A percentile compares a stretch with the other conserved stretches of the same genome.
Conservation (phyloP, 2,329 filamentous ascomycete species). For the Fusarium sp. region DNA sequence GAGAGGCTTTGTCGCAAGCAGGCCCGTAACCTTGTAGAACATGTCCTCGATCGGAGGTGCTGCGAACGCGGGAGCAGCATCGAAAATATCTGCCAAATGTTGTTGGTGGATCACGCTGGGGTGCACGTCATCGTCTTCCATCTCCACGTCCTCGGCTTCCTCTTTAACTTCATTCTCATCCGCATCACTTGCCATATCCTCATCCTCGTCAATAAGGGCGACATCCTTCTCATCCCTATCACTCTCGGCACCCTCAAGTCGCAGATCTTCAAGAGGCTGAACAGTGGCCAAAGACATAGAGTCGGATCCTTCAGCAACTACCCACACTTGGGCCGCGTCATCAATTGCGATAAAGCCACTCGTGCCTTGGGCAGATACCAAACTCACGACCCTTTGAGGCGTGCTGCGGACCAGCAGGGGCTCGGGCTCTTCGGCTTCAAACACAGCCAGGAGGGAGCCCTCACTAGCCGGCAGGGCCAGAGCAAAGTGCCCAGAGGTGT, state of each 20-base stretch:
- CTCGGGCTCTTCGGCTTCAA: slow-evolving; percentile 72
- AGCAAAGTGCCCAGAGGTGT: slow-evolving; percentile 75
- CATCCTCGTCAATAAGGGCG: slow-evolving; percentile 58
- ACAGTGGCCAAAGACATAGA: slow-evolving; percentile 67
- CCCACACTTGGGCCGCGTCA: slow-evolving; percentile 80
- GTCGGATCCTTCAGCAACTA: slow-evolving; percentile 72
- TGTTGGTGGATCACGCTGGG: slow-evolving; percentile 77
- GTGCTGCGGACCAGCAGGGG: slow-evolving; percentile 73
- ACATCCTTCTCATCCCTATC: slow-evolving; percentile 48
- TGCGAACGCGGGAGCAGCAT: slow-evolving; percentile 77
- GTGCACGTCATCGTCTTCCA: slow-evolving; percentile 66
- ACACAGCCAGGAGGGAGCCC: slow-evolving; percentile 75
- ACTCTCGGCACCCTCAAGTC: slow-evolving; percentile 60
- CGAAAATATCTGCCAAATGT: slow-evolving; percentile 79
- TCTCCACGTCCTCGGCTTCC: slow-evolving; percentile 62
- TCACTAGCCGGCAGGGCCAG: slow-evolving; percentile 67
- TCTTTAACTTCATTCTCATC: slow-evolving; percentile 56
- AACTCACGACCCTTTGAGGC: slow-evolving; percentile 73
- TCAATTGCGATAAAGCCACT: slow-evolving; percentile 85
- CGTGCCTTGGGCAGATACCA: slow-evolving; percentile 75
- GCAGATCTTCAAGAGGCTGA: slow-evolving; percentile 69
- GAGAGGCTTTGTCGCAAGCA: slow-evolving; percentile 71
- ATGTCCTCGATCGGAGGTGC: slow-evolving; percentile 81
- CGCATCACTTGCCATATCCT: slow-evolving; percentile 61
- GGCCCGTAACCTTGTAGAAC: slow-evolving; percentile 79